phyloP scores from a whole-genome alignment of 148 eudicot species.

The Oxyria digyna region DNA sequence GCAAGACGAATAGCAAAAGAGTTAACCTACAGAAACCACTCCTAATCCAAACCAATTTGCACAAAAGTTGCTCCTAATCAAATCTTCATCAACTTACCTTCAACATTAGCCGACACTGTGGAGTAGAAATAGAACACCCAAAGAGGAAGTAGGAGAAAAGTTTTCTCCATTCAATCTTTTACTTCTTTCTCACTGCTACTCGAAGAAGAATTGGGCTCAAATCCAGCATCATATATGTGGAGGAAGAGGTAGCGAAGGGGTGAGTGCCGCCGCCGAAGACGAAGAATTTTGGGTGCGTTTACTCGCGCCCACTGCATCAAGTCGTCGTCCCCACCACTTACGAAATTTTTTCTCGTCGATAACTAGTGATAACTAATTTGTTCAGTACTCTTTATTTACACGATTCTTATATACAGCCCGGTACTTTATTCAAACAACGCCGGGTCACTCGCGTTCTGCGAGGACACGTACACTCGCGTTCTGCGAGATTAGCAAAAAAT shows the following conservation, averaged over 20 bases:
- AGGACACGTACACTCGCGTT: no score
- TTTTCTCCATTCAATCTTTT: neutral
- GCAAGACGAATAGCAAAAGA: no score
- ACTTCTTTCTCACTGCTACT: neutral
- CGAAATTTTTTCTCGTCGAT: no score
- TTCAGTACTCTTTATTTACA: no score
- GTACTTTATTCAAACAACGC: no score
- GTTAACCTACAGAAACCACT: no score
- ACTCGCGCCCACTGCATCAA: neutral
- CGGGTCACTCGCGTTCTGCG: no score
- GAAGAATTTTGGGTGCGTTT: conserved; percentile 1
- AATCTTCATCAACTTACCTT: conserved; percentile 3
- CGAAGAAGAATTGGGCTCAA: neutral
- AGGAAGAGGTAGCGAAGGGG: neutral
- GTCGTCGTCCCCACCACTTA: no score
- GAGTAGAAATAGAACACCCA: neutral
- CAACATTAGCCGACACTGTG: neutral
- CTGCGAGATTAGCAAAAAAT: no score
- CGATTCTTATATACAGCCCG: no score
- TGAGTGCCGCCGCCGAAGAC: neutral
- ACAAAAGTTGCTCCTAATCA: no score
- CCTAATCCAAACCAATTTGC: neutral
- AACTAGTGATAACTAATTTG: no score
- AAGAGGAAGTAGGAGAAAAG: neutral
- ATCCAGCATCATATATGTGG: neutral